Conservation (phyloP, 192 early-diverging fungal species). For the Gigaspora rosea region DNA sequence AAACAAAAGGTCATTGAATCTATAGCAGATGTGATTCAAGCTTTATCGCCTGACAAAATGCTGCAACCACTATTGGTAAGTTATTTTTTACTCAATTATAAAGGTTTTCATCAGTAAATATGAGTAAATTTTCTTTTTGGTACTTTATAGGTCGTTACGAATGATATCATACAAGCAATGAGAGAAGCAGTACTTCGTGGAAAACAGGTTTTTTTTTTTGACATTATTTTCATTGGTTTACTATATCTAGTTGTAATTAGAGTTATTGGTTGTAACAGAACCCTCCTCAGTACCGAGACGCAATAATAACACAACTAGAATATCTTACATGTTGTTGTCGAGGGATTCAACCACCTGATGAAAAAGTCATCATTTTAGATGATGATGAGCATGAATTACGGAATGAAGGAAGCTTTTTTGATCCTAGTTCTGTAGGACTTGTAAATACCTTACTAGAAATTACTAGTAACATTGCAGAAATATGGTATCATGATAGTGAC, state of each 20-base stretch:
- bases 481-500: conserved; percentile 50
- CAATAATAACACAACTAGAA: conserved; percentile 46
- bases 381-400: conserved; percentile 28
- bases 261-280: background rate
- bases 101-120: background rate
- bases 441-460: conserved; percentile 46
- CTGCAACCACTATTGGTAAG: conserved; percentile 44
- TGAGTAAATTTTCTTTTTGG: background rate
- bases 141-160: conserved; percentile 4
- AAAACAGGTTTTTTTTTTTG: conserved; percentile 19
- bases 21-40: conserved; percentile 48
- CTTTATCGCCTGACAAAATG: conserved; percentile 41
- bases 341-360: conserved; percentile 55
- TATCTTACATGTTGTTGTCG: conserved; percentile 53
- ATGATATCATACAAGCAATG: conserved; percentile 15
- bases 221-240: background rate
- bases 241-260: background rate
- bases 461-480: conserved; percentile 38
- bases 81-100: background rate
- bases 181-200: background rate
- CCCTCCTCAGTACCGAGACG: background rate
- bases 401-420: conserved; percentile 22
- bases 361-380: conserved; percentile 43
- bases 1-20: conserved; percentile 52
- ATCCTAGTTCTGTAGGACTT: conserved; percentile 38